Evolutionary conservation across 2,329 filamentous ascomycete genomes (phyloP), one percentile per base, ranked within the genome.

Genomic region (Calonectria honghensis): DNA sequence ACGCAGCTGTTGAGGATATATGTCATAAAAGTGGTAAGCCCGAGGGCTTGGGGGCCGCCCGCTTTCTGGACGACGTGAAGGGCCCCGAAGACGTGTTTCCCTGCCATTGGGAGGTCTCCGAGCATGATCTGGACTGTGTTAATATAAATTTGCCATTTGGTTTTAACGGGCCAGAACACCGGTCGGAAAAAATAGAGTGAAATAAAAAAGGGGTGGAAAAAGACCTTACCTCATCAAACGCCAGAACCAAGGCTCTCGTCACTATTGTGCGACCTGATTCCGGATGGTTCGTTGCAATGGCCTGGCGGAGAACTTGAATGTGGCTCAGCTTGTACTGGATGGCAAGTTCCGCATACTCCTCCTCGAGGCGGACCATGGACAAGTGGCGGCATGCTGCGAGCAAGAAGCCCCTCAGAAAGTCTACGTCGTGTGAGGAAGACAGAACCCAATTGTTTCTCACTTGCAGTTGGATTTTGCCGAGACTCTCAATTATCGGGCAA

Each of bases 181-280:
- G n/a, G n/a, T n/a, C n/a, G n/a, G n/a, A n/a, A n/a, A n/a, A n/a
- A n/a, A n/a, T n/a, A n/a, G n/a, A n/a, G n/a, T n/a, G n/a, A n/a
- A n/a, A n/a, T n/a, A n/a, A n/a, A n/a, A n/a, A n/a, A n/a, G n/a
- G n/a, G n/a, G n/a, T n/a, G n/a, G n/a, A n/a, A n/a, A n/a, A n/a
- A n/a, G n/a, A n/a, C n/a, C n/a, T 63, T 27, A 77, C 75, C 69
- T 77, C 75, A 11, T 77, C 75, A 3, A 77, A 61, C 1, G 61
- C 48, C 3, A 77, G 51, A 31, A 77, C 75, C 39, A 77, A 37
- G 7, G 75, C 75, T 20, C 57, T 74, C 4, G 71, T 70, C 20
- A 77, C 68, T 6, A 74, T 74, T 13, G 31, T 32, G 9, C 74
- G 66, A 1, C 54, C 63, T 24, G 50, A 54, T 24, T 29, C 48